Conservation (phyloP, 768 basidiomycete species). For the Paxillus rubicundulus region DNA sequence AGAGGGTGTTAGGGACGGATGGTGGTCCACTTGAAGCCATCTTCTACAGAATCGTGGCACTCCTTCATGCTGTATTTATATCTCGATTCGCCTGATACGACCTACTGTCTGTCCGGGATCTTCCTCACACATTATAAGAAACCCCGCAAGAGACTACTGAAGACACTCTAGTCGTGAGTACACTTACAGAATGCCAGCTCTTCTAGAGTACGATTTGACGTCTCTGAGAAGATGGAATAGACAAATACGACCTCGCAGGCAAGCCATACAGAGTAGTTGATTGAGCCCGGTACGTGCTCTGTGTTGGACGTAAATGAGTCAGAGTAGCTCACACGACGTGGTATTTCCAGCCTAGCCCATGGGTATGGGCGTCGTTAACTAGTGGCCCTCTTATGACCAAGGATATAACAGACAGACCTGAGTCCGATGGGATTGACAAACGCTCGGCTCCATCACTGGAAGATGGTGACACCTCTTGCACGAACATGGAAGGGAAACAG, state of each 20-base stretch:
- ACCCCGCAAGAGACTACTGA: constrained; percentile 15
- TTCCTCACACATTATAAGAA: constrained; percentile 4
- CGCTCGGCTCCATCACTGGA: constrained; percentile 55
- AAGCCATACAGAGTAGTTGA: constrained; percentile 16
- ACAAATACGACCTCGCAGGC: constrained; percentile 14
- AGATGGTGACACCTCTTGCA: constrained; percentile 58
- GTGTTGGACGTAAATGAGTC: no score
- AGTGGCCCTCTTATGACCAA: background rate
- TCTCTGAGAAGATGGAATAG: constrained; percentile 20
- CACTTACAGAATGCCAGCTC: constrained; percentile 19
- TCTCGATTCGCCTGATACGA: background rate
- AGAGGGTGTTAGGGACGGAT: no score
- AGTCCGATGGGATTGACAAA: constrained; percentile 20
- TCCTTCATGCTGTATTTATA: background rate
- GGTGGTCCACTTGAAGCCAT: no score
- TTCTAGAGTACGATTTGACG: constrained; percentile 17
- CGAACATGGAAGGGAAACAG: constrained; percentile 64
- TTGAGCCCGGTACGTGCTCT: background rate
- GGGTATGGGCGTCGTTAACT: background rate
- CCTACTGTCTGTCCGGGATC: background rate
- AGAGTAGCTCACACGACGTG: constrained; percentile 12
- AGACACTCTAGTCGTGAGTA: constrained; percentile 15
- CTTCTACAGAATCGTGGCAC: no score
- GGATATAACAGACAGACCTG: constrained; percentile 1
- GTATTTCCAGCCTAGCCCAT: constrained; percentile 14